phyloP scores from a whole-genome alignment of 129 eudicot genomes.

The Arctium lappa region DNA sequence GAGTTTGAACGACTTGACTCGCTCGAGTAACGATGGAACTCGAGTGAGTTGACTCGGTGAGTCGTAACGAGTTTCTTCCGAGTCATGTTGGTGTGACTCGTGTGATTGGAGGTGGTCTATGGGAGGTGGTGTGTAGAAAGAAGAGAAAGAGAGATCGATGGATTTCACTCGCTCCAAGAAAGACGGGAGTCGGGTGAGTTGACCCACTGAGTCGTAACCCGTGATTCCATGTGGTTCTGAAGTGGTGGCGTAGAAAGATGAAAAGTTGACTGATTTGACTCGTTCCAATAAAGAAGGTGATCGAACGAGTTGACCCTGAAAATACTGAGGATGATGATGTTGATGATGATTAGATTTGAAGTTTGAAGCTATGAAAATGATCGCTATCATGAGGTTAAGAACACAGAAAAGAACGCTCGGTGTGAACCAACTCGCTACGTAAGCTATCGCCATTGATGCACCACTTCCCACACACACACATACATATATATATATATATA shows the following conservation, averaged over 20 bases:
- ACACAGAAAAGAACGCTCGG: slow-evolving; percentile 59
- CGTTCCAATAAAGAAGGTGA: slow-evolving; percentile 42
- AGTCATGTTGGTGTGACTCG: slow-evolving; percentile 9
- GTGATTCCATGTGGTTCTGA: slow-evolving; percentile 11
- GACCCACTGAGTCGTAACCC: slow-evolving; percentile 10
- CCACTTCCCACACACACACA: neutral
- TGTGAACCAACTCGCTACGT: slow-evolving; percentile 42
- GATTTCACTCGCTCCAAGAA: slow-evolving; percentile 51
- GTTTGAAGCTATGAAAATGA: slow-evolving; percentile 48
- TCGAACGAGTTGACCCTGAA: slow-evolving; percentile 26
- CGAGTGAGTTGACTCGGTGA: slow-evolving; percentile 16
- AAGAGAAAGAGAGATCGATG: slow-evolving; percentile 31
- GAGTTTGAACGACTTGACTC: slow-evolving; percentile 37
- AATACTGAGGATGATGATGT: neutral
- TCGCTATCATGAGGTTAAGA: slow-evolving; percentile 52
- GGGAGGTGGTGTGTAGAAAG: slow-evolving; percentile 7
- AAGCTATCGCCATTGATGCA: slow-evolving; percentile 29
- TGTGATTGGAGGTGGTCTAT: neutral
- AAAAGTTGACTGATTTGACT: slow-evolving; percentile 42
- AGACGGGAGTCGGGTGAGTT: slow-evolving; percentile 34
- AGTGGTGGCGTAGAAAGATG: slow-evolving; percentile 13
- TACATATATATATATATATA: too few species aligned
- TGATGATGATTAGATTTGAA: slow-evolving; percentile 17
- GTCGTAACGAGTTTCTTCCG: neutral
- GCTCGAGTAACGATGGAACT: slow-evolving; percentile 19